phyloP scores from a whole-genome alignment of 1,284 basidiomycete genomes.

The Tilletia setariae region DNA sequence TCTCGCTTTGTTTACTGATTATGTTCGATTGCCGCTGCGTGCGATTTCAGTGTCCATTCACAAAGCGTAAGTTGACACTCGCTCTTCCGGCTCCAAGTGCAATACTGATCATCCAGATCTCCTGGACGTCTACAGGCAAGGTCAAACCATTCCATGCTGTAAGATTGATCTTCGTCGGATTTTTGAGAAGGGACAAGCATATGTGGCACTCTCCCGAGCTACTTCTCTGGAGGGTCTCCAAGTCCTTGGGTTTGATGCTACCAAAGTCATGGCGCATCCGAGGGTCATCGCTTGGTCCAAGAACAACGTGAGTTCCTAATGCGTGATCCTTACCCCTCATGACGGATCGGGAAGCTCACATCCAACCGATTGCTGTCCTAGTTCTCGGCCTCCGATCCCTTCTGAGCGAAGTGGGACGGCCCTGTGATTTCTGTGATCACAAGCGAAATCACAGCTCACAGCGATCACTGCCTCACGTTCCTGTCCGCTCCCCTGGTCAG shows the following conservation, averaged over 20 bases:
- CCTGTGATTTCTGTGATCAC: too few relatives aligned
- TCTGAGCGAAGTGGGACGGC: too few relatives aligned
- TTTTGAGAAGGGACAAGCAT: constrained; percentile 66
- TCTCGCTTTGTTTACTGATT: not conserved
- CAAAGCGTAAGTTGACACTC: constrained; percentile 27
- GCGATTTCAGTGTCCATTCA: constrained; percentile 45
- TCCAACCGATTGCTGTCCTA: too few relatives aligned
- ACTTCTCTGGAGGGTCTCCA: constrained; percentile 86
- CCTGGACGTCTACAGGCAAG: constrained; percentile 27
- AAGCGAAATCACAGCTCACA: too few relatives aligned
- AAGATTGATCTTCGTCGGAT: constrained; percentile 47
- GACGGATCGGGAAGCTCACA: not conserved
- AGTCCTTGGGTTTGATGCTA: constrained; percentile 69
- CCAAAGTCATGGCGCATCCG: constrained; percentile 15
- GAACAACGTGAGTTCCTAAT: not conserved
- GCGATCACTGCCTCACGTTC: too few relatives aligned
- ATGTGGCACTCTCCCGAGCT: constrained; percentile 92
- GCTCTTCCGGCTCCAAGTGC: too few relatives aligned
- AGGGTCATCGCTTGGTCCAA: constrained; percentile 9
- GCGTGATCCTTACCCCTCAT: not conserved
- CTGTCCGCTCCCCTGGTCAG: too few relatives aligned
- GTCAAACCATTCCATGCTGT: constrained; percentile 50
- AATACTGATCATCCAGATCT: not conserved
- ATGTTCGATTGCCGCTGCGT: not conserved
- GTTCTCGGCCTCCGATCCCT: too few relatives aligned